Percentiles rank a stretch among this genome's conserved stretches.
Conservation (phyloP, 2,329 filamentous ascomycete species). For the Sarocladium brachiariae region DNA sequence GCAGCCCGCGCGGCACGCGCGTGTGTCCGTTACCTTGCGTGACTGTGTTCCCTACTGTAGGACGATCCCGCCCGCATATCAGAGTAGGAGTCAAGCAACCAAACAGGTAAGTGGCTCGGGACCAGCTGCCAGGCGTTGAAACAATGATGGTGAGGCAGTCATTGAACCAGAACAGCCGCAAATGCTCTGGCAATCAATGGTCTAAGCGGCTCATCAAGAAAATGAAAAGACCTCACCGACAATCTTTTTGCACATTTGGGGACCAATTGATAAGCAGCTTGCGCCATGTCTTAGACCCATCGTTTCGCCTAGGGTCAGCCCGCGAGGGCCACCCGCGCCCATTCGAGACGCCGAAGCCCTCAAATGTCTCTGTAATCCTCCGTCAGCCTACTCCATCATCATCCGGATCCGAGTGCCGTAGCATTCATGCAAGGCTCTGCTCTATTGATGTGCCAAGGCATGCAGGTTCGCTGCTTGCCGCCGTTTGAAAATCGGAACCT, state of each 20-base stretch:
- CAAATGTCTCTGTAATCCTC: not conserved
- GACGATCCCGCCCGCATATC: constrained; percentile 1
- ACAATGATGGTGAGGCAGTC: not conserved
- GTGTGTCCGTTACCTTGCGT: too few species aligned
- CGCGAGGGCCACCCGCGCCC: not conserved
- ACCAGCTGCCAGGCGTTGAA: not conserved
- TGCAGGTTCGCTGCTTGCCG: not conserved
- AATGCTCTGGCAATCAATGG: not conserved
- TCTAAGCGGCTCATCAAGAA: not conserved
- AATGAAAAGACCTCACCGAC: not conserved
- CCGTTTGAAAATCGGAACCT: not conserved
- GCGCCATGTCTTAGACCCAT: constrained; percentile 4
- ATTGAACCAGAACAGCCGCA: not conserved
- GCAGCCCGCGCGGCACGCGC: too few species aligned
- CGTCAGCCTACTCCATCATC: too few species aligned
- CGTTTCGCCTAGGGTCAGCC: not conserved
- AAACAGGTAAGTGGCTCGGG: not conserved
- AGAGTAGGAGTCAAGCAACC: not conserved
- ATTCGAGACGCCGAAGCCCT: not conserved
- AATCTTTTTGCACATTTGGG: not conserved
- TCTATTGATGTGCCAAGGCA: not conserved
- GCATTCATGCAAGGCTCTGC: not conserved
- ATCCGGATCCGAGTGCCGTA: not conserved
- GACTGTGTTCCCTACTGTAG: not conserved
- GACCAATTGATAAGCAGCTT: not conserved